These are phyloP conservation scores for Oryza glaberrima DNA, from an alignment of 176 grass and related monocot species.

Conservation along the genomic window DNA sequence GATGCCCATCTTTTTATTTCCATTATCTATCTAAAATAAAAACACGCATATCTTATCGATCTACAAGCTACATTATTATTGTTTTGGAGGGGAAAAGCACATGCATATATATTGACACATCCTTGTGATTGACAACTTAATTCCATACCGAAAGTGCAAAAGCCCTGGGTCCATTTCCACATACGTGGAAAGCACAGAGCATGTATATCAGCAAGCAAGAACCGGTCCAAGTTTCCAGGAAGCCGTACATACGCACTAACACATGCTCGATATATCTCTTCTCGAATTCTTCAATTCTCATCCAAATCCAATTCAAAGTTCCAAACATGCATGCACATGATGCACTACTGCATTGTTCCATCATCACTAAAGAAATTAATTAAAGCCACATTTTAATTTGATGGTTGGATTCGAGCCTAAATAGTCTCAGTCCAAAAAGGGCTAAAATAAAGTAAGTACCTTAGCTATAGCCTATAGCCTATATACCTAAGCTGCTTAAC, in stretches of 20 bases:
- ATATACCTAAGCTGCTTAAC: neutral
- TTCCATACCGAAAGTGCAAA: neutral
- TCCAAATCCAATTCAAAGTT: neutral
- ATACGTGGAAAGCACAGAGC: neutral
- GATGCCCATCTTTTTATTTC: no score
- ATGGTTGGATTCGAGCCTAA: constrained; percentile 23
- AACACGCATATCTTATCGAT: no score
- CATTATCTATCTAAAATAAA: no score
- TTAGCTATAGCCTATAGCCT: neutral
- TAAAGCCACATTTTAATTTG: no score
- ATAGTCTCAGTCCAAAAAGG: neutral
- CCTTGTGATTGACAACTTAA: neutral
- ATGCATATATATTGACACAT: neutral
- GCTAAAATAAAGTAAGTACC: no score
- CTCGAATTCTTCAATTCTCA: no score
- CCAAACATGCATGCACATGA: no score
- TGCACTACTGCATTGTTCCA: no score
- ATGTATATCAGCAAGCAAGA: neutral
- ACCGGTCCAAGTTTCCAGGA: neutral
- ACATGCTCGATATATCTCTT: neutral
- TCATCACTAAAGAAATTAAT: no score
- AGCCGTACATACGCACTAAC: neutral
- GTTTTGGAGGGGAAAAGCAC: neutral
- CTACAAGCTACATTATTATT: no score
- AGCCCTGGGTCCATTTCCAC: neutral